Evolutionary conservation across 257 asterid species (phyloP), one percentile per base, ranked within the genome.

Genomic region (Solanum dulcamara): DNA sequence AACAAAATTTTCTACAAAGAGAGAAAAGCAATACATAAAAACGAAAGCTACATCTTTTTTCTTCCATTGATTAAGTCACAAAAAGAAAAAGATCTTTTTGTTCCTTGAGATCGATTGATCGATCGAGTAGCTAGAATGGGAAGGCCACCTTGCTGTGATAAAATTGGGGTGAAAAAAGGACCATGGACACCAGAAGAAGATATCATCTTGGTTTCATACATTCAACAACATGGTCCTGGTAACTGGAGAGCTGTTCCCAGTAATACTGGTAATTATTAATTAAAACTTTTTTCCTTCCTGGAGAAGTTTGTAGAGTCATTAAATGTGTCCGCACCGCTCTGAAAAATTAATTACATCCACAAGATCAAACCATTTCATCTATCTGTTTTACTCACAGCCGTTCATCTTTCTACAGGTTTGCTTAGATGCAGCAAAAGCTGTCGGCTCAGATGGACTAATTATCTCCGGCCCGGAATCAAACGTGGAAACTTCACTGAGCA

Each of bases 151-250:
- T 93, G 96, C 84, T 92, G 96, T 42, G 92, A 91, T 50, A 91
- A 90, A 85, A 62, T 83, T 53, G 94, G 94, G 10, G 94, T 93
- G 60, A 92, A 92, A 88, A 93, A 91, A 81, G 96, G 97, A 85
- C 96, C 97, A 48, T 93, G 97, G 97, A 92, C 97, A 20, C 97
- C 97, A 2, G 97, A 93, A 87, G 97, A 93, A 86, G 97, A 93
- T 51, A 93, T 93, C 83, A 84, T 87, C 87, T 83, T 93, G 85
- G 97, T 93, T 48, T 90, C 97, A 67, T 93, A 93, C 88, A 92
- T 93, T 87, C 97, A 93, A 88, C 92, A 93, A 86, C 90, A 93
- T 84, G 97, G 97, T 28, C 93, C 97, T 71, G 94, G 92, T 0
- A 93, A 93, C 77, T 93, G 97, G 97, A 91, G 94, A 60, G 90